Evolutionary conservation across 2,329 filamentous ascomycete species (phyloP), one percentile per base, ranked within the genome.

Genomic region (Penicillium sp.): DNA sequence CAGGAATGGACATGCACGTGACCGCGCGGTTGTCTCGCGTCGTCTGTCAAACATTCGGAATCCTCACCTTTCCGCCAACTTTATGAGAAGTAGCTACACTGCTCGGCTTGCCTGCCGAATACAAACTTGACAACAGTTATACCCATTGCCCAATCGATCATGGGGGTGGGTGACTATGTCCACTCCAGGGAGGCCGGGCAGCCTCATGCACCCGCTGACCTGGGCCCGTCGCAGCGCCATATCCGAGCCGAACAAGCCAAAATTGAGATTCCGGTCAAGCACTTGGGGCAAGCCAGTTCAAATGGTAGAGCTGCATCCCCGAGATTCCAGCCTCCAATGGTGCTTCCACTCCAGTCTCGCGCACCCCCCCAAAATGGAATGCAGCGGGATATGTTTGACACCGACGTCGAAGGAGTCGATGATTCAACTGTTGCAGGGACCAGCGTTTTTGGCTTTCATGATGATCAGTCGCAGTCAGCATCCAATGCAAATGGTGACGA

Each of bases 161-260:
- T 75, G 73, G 71, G 69, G 31, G 69, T 75, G 46, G 71, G 70
- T 49, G 72, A 74, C 53, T 75, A 72, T 62, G 62, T 75, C 53
- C 72, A 72, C 55, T 67, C 69, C 46, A 72, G 67, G 58, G 67
- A 71, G 57, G 64, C 60, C 42, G 64, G 62, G 51, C 66, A 65
- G 46, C 61, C 55, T 55, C 67, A 63, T 50, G 58, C 64, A 44
- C 46, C 56, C 16, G 52, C 56, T 36, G 60, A 55, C 51, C 54
- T 66, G 20, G 58, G 52, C 24, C 39, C 60, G 22, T 62, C 54
- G 28, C 64, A 65, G 50, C 65, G 71, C 49, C 63, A 70, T 50
- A 53, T 62, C 35, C 56, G 68, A 51, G 69, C 69, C 11, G 69
- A 70, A 28, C 65, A 69, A 53, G 70, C 66, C 13, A 67, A 66